A percentile compares a stretch with the other conserved stretches of the same genome.
Conservation (phyloP, 2,329 filamentous ascomycete species). For the Fusarium virguliforme region DNA sequence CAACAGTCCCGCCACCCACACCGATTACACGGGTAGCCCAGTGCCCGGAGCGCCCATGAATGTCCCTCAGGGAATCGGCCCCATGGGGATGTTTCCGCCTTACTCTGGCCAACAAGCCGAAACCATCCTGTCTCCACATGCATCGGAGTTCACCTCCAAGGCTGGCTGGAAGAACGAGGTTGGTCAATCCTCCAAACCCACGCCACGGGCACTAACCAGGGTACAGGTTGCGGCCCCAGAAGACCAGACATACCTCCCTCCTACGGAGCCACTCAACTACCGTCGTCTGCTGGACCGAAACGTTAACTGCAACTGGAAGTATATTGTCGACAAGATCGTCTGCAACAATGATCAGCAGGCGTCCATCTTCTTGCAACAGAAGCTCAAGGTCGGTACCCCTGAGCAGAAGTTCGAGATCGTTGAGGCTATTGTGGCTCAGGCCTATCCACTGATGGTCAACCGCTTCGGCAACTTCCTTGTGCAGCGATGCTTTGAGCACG, state of each 20-base stretch:
- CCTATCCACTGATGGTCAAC: conserved; percentile 97
- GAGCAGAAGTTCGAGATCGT: conserved; percentile 99
- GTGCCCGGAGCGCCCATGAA: conserved; percentile 55
- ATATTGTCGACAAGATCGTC: conserved; percentile 99
- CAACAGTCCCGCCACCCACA: conserved; percentile 55
- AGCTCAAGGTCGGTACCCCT: conserved; percentile 94
- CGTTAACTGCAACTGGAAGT: conserved; percentile 99
- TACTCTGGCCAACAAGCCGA: conserved; percentile 73
- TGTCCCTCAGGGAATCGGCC: conserved; percentile 55
- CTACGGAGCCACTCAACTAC: conserved; percentile 95
- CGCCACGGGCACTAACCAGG: conserved; percentile 32
- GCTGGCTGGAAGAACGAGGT: conserved; percentile 72
- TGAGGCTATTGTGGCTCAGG: conserved; percentile 94
- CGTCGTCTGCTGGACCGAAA: conserved; percentile 94
- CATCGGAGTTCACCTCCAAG: conserved; percentile 79
- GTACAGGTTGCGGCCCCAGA: conserved; percentile 66
- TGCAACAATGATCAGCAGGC: conserved; percentile 99
- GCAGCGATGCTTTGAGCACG: conserved; percentile 98
- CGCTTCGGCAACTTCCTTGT: conserved; percentile 99
- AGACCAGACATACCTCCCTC: conserved; percentile 84
- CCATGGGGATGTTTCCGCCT: conserved; percentile 59
- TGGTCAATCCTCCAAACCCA: conserved; percentile 45
- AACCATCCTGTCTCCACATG: conserved; percentile 80
- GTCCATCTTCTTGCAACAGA: conserved; percentile 98
- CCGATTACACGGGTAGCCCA: conserved; percentile 57